Percentiles rank a stretch among this genome's conserved stretches.
Conservation (phyloP, 148 eudicot species). For the Nyssa sinensis region DNA sequence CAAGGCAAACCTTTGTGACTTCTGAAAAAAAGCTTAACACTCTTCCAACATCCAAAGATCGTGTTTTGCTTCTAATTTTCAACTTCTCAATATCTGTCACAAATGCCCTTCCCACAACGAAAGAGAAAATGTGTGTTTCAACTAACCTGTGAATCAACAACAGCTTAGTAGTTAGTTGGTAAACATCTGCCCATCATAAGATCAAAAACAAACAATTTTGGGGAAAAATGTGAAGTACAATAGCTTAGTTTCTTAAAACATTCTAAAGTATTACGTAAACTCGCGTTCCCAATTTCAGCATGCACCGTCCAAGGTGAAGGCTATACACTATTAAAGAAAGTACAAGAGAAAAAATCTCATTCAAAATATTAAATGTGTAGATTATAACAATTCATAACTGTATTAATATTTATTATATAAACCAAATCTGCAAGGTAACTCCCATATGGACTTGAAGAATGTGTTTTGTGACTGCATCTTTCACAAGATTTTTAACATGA, state of each 20-base stretch:
- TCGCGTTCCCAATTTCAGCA: neutral
- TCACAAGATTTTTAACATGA: neutral
- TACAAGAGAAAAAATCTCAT: neutral
- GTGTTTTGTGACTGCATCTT: neutral
- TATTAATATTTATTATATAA: neutral
- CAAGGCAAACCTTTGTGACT: slow-evolving; percentile 61
- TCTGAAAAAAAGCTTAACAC: slow-evolving; percentile 78
- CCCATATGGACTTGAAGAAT: no score
- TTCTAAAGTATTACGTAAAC: neutral
- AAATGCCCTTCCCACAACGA: slow-evolving; percentile 99
- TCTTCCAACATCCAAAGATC: slow-evolving; percentile 76
- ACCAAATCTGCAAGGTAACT: neutral
- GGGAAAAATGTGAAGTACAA: neutral
- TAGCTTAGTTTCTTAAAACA: no score
- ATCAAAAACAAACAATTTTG: neutral
- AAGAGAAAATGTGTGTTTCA: slow-evolving; percentile 97
- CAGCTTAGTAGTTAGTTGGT: slow-evolving; percentile 22
- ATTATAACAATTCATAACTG: neutral
- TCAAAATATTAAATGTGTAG: neutral
- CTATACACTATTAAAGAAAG: neutral
- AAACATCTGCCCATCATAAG: slow-evolving; percentile 2
- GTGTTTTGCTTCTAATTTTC: slow-evolving; percentile 78
- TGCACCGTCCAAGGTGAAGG: neutral
- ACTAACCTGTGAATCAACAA: slow-evolving; percentile 73
- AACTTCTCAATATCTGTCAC: slow-evolving; percentile 97